Base-by-base conservation (phyloP, 176 grass and related monocot species). In the Musa schizocarpa region DNA sequence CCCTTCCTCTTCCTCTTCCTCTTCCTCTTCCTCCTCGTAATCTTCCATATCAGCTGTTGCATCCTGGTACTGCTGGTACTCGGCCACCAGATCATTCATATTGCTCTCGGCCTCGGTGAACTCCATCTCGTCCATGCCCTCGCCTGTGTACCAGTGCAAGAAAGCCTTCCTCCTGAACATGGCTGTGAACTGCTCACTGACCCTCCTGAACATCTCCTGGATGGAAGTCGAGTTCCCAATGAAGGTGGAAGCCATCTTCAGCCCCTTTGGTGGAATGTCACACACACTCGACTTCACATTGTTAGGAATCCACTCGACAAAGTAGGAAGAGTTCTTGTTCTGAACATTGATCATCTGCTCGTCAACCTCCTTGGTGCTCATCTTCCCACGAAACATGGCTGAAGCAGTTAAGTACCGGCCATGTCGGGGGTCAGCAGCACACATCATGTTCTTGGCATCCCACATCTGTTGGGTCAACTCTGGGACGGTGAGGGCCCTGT, bases 371-470 rank as follows among this genome's bases (percentile, higher is more conserved):
- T 93, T 96, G 34, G 92, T 96, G 79, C 88, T 91, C 92, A 96
- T 96, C 78, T 88, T 96, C n/a, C 92, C 92, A 29, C 92, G 88
- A 79, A 96, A 96, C 92, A 96, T 86, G 53, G 92, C 92, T 2
- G 92, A 95, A 11, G 92, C 92, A 0, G 92, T 95, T 61, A 95
- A 86, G 81, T 95, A 95, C 65, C 92, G 83, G 1, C 92, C 88
- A 5, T 96, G 92, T 8, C 88, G 83, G 52, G 88, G 92, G 75
- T 96, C 92, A 67, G 92, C 88, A 22, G 88, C 92, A 16, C 92
- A 96, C 92, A 96, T 96, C 94, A 98, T 98, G 75, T 98, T 98
- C 82, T 98, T 93, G 19, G 94, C 81, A 77, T 98, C 94, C 90
- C 94, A 98, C 94, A 98, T 98, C 75, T 98, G 94, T 65, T 98